These are phyloP conservation scores for Pseudogymnoascus destructans DNA, from an alignment of 2,329 filamentous ascomycete species.

Conservation along the genomic window DNA sequence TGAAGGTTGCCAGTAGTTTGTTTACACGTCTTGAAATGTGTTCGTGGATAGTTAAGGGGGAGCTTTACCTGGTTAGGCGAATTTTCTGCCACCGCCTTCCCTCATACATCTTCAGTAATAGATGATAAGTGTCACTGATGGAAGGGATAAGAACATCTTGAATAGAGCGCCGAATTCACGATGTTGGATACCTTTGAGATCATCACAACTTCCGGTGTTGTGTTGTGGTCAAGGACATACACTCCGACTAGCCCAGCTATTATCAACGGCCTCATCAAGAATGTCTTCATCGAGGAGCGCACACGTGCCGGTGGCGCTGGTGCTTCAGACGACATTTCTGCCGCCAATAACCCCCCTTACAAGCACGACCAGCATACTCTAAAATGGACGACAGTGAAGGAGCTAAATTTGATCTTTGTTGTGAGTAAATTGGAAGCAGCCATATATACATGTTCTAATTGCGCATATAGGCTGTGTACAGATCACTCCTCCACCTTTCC, in stretches of 20 bases:
- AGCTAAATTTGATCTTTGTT: constrained; percentile 89
- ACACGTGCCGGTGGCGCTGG: constrained; percentile 40
- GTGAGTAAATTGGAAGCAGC: constrained; percentile 35
- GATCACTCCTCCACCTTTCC: constrained; percentile 83
- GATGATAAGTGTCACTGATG: constrained; percentile 7
- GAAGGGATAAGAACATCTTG: constrained; percentile 7
- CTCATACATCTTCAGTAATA: not conserved
- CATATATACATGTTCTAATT: not conserved
- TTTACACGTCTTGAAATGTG: constrained; percentile 9
- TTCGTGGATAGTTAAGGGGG: constrained; percentile 7
- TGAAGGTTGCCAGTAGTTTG: not conserved
- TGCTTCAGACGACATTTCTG: constrained; percentile 46
- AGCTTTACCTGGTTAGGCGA: not conserved
- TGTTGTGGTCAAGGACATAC: constrained; percentile 88
- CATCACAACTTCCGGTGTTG: constrained; percentile 86
- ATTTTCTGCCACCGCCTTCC: constrained; percentile 7
- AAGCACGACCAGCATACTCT: constrained; percentile 87
- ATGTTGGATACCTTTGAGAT: constrained; percentile 99
- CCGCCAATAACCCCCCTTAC: constrained; percentile 58
- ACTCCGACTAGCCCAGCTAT: constrained; percentile 66
- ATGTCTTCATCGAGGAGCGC: constrained; percentile 96
- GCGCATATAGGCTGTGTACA: constrained; percentile 69
- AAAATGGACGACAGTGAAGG: constrained; percentile 87
- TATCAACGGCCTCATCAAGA: constrained; percentile 88
- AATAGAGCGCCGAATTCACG: constrained; percentile 11